Evolutionary conservation across 805 yeast species (phyloP), one percentile per base, ranked within the genome.

Genomic region (Ogataea pignaliae): DNA sequence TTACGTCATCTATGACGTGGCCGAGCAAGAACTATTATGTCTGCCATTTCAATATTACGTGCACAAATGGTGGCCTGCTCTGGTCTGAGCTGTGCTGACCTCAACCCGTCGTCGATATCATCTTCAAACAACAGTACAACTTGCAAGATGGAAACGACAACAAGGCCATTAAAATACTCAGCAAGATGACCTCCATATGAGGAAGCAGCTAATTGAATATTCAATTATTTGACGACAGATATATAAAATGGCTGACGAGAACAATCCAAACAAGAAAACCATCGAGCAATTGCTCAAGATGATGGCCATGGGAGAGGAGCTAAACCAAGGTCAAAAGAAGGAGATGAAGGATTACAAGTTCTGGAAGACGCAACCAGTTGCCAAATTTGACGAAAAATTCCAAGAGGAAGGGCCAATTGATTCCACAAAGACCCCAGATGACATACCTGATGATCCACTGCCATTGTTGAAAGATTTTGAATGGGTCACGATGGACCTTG

Each of bases 361-460:
- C 68, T 93, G 99, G 99, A 87, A 85, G 59, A 93, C 99, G 2
- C 99, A 93, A 67, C 99, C 99, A 0, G 98, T 93, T 16, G 77
- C 89, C 9, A 72, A 72, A 29, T 80, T 90, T 50, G 86, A 86
- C 59, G 93, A 84, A 57, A 62, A 70, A 36, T 72, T 84, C 37
- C 72, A 68, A 6, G 63, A 70, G 10, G 96, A 88, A 58, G 97
- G 97, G 0, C 91, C 95, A 8, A 88, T 90, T 51, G 95, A 89
- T 54, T 52, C 57, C 29, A 40, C 56, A 8, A 88, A 87, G 60
- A 80, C 79, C 0, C 81, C 90, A 2, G 85, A 65, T 4, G 89
- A 89, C 46, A 76, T 93, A 34, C 78, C 90, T 6, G 77, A 72
- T 39, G 68, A 70, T 16, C 96, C 97, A 6, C 73, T 78, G 30